Evolutionary conservation across 306 rosid species (phyloP), one percentile per base, ranked within the genome.

Genomic region (Casuarina equisetifolia): DNA sequence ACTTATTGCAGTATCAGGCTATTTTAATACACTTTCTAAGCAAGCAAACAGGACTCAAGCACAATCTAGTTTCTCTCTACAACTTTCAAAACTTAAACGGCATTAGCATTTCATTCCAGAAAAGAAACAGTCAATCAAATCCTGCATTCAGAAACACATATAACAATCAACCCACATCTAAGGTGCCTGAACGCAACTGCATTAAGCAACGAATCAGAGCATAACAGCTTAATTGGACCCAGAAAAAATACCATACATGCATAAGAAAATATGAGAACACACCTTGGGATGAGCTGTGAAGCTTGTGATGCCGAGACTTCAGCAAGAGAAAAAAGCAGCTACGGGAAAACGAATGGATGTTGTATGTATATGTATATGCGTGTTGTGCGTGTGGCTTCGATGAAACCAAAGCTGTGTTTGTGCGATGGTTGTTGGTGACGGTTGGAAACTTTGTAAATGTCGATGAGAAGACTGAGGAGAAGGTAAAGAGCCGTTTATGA

Each of bases 391-490:
- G 4, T 17, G 35, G 59, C 19, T 81, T 78, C 86, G 86, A 83
- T 83, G 83, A 78, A 74, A 75, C 51, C 86, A 42, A 83, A 1
- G 86, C 32, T 43, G 74, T 80, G 50, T 66, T 62, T 70, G 86
- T 61, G 71, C 19, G 78, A 75, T 46, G 52, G 32, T 57, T 57
- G 69, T 75, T 72, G 85, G 70, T 52, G 78, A 35, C 40, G 48
- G 83, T 35, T 55, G 39, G 36, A 70, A 52, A 36, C 86, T 52
- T 82, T 43, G 86, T 70, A 74, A 82, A 67, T 82, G 76, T 79
- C 82, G 86, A 36, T 46, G 4, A 40, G 16, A 6, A n/a, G 42
- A 55, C 46, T 3, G 12, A 46, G 50, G 50, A 6, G 9, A 0
- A 4, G 50, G 50, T 46, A 46, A 1, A 4, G 75, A 19, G 32